A percentile compares a stretch with the other conserved stretches of the same genome.
Conservation (phyloP, 2,329 filamentous ascomycete genomes). For the Penicillium expansum region DNA sequence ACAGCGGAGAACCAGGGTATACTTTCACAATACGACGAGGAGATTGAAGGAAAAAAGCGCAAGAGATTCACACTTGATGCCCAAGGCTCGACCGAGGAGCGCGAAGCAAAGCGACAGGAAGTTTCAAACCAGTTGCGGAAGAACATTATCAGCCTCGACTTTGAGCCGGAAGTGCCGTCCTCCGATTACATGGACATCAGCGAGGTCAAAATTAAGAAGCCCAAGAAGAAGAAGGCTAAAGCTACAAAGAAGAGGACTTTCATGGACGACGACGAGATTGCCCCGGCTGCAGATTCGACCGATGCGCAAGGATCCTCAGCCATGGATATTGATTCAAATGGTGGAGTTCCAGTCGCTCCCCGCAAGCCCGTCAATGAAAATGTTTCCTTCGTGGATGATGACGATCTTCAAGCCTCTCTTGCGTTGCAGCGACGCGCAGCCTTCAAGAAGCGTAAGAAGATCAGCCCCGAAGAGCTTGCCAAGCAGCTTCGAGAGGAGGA, state of each 20-base stretch:
- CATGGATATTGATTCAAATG: conserved; percentile 76
- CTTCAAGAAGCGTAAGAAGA: conserved; percentile 87
- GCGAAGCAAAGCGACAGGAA: conserved; percentile 54
- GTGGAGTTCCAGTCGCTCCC: conserved; percentile 38
- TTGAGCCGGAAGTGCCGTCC: conserved; percentile 61
- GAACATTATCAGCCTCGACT: conserved; percentile 74
- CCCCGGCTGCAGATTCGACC: conserved; percentile 38
- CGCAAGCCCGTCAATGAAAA: conserved; percentile 67
- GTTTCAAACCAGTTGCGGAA: conserved; percentile 61
- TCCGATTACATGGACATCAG: conserved; percentile 88
- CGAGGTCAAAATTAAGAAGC: conserved; percentile 89
- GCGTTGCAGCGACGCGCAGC: conserved; percentile 78
- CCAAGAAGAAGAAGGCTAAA: conserved; percentile 81
- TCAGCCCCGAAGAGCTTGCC: conserved; percentile 81
- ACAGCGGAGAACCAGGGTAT: conserved; percentile 68
- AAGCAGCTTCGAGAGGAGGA: conserved; percentile 68
- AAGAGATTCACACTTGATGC: conserved; percentile 86
- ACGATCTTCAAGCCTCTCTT: conserved; percentile 83
- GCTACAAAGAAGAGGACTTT: conserved; percentile 65
- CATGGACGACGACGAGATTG: conserved; percentile 60
- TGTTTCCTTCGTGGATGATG: conserved; percentile 78
- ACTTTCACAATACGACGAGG: conserved; percentile 90
- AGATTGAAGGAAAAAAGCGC: conserved; percentile 83
- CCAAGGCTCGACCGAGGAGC: conserved; percentile 64
- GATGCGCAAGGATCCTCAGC: conserved; percentile 43